phyloP scores from a whole-genome alignment of 2,329 filamentous ascomycete genomes.

The Aspergillus neotritici region DNA sequence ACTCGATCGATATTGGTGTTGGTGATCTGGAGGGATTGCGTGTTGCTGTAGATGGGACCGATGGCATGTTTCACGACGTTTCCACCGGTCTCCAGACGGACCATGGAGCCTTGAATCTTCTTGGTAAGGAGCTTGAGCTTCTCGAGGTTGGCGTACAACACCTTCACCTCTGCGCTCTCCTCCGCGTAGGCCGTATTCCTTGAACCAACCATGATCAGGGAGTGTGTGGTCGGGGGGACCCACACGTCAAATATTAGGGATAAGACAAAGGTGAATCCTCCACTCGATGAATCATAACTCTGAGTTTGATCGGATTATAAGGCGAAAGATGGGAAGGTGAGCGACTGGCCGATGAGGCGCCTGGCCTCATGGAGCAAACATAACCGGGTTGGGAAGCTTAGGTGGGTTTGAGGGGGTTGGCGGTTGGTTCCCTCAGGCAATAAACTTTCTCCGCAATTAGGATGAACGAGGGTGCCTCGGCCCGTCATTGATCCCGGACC shows the following conservation, averaged over 20 bases:
- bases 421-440: not conserved
- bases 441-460: conserved; percentile 6
- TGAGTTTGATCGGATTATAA: not conserved
- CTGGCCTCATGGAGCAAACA: conserved; percentile 16
- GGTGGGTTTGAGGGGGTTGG: not conserved
- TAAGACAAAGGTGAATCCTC: conserved; percentile 2
- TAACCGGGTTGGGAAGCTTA: not conserved
- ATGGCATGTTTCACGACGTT: conserved; percentile 89
- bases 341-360: conserved; percentile 16
- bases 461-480: conserved; percentile 7
- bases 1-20: conserved; percentile 85
- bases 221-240: conserved; percentile 13
- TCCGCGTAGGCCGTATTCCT: conserved; percentile 57
- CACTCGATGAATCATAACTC: conserved; percentile 8
- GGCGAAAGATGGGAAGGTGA: not conserved
- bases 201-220: conserved; percentile 47
- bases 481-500: conserved; percentile 13
- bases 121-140: conserved; percentile 92
- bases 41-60: conserved; percentile 87
- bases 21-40: conserved; percentile 79
- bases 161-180: conserved; percentile 63
- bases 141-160: conserved; percentile 66
- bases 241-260: conserved; percentile 8
- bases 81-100: conserved; percentile 77
- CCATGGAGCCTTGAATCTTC: conserved; percentile 86